Evolutionary conservation across 2,329 filamentous ascomycete species (phyloP).

Genomic region (Clonostachys solani): DNA sequence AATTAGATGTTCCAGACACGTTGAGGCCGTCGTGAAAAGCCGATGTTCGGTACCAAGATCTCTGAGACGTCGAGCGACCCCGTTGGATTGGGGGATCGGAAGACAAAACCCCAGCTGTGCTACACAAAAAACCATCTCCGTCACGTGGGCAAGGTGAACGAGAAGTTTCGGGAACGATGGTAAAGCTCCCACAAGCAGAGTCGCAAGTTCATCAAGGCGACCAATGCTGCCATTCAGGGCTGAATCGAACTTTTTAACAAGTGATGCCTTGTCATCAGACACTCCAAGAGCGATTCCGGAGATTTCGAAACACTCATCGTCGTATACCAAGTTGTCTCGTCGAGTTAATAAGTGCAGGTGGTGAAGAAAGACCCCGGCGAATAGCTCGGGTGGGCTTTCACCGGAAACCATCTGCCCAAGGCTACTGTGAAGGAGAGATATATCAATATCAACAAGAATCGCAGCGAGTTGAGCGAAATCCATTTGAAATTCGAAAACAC

Average conservation of each 20-base stretch:
- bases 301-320: not conserved
- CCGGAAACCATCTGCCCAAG: conserved; percentile 7
- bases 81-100: too few relatives aligned
- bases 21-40: conserved; percentile 37
- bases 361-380: conserved; percentile 33
- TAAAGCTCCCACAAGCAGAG: conserved; percentile 31
- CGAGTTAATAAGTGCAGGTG: conserved; percentile 28
- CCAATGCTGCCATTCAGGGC: conserved; percentile 35
- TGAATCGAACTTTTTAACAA: conserved; percentile 39
- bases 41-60: conserved; percentile 30
- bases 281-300: not conserved
- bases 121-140: conserved; percentile 7
- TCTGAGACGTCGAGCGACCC: too few relatives aligned
- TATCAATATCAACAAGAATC: conserved; percentile 47
- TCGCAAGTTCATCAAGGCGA: conserved; percentile 35
- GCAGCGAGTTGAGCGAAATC: conserved; percentile 45
- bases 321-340: conserved; percentile 6
- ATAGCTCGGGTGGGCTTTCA: conserved; percentile 11
- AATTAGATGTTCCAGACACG: conserved; percentile 38
- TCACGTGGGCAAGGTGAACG: conserved; percentile 33
- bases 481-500: conserved; percentile 26
- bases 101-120: too few relatives aligned
- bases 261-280: conserved; percentile 14
- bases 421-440: conserved; percentile 20
- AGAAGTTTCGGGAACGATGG: conserved; percentile 39